Base-by-base conservation (phyloP, 441 rosid species). In the Adansonia madagascariensis region DNA sequence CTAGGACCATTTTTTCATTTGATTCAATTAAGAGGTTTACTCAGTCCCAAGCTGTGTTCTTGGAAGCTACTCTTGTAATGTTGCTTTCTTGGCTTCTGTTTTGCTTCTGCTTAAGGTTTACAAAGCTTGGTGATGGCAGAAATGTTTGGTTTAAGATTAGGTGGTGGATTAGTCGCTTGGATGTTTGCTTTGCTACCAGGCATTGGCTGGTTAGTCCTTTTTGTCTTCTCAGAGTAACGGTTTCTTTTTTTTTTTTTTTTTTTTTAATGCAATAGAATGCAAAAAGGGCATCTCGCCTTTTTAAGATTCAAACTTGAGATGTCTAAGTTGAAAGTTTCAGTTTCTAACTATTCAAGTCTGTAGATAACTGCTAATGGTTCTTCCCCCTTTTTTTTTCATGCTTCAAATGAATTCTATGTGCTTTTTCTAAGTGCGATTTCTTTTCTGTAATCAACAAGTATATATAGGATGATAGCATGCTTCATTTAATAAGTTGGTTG, bases 101-200 rank as follows among this genome's bases (percentile, higher is more conserved):
- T 75, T 96, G 99, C 84, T 78, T 88, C 72, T 83, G 82, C 67
- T 78, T 96, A 85, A 82, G 99, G 92, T 91, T 91, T 81, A 81
- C 82, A 79, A 91, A 94, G 87, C 84, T 90, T 57, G 91, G 94
- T 7, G 94, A 94, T 81, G 98, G 99, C 1, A 84, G 86, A 66
- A 89, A 79, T 61, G 11, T 84, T 46, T 91, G 98, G 97, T 96
- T 96, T 70, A 85, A 80, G 71, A 80, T 96, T 75, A 86, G 99
- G 66, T 96, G 99, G 98, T 94, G 98, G 98, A 81, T 96, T 83
- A 91, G 97, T 81, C 84, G 99, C 7, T 80, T 96, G 65, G 99
- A 96, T 79, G 73, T 96, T 84, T 88, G 94, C 87, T 96, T 91
- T 79, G 84, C 99, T 77, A 96, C 98, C n/a, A 82, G 98, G 77